Conservation (phyloP, 345 rosid genomes). For the Populus euphratica region DNA sequence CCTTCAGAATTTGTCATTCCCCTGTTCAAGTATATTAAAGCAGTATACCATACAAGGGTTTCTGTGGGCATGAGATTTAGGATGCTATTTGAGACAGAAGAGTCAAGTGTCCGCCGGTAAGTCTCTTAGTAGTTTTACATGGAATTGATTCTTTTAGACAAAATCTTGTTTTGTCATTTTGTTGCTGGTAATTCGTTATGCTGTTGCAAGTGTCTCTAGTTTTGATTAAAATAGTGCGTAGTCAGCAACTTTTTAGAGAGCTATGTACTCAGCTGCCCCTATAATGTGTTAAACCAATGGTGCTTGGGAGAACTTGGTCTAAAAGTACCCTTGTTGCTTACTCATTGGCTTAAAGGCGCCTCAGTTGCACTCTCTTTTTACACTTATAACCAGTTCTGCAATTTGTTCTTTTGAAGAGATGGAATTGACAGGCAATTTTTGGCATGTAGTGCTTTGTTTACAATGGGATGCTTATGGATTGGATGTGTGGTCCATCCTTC, state of each 20-base stretch:
- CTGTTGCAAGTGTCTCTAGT: not conserved
- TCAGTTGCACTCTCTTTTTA: not conserved
- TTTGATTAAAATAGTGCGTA: not conserved
- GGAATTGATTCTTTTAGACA: not conserved
- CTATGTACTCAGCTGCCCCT: not conserved
- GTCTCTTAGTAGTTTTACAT: not conserved
- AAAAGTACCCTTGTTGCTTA: not conserved
- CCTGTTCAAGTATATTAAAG: not conserved
- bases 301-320: not conserved
- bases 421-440: not conserved
- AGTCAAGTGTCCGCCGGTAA: not conserved
- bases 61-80: not conserved
- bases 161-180: not conserved
- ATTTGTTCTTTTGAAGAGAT: not conserved
- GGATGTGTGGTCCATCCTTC: not conserved
- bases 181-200: not conserved
- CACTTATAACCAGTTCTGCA: not conserved
- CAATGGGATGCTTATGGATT: not conserved
- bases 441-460: not conserved
- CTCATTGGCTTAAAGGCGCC: not conserved
- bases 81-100: constrained; percentile 1
- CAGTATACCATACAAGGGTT: not conserved
- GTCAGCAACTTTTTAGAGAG: not conserved
- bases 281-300: not conserved
- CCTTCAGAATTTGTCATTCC: constrained; percentile 18